Base-by-base conservation (phyloP, 1,139 yeast species). In the Taphrina flavorubra region DNA sequence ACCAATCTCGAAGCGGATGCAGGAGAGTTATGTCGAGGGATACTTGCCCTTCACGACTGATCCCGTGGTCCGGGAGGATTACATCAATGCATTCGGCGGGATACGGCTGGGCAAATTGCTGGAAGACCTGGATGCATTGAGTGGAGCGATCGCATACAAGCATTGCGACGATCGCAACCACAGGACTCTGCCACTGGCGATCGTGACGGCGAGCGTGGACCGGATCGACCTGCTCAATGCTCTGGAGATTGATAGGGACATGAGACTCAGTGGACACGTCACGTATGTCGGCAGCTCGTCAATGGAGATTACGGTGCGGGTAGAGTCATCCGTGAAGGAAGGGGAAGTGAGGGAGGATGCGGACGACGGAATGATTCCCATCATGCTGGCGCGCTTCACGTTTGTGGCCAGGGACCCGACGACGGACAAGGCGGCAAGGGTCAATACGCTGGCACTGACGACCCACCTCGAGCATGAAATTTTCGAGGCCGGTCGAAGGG, bases 211-310 rank as follows among this genome's bases (percentile, higher is more conserved):
- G 14, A 40, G 51, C 18, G 97, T 92, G 47, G 97, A 92, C 79
- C 82, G 97, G 72, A 90, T 92, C 74, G 90, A 90, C 77, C 88
- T 92, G 87, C 86, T 91, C 71, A 89, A 89, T 77, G 87, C 91
- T 72, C 86, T 92, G 57, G 97, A 91, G 75, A 91, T 88, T 74
- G 86, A 92, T 72, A 82, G 83, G 70, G 85, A 87, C 72, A 88
- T 92, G 75, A 83, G 90, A 37, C 80, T 92, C 72, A 92, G 95
- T 44, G 98, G 98, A 16, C 82, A 87, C 61, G 97, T 91, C 51
- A 88, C 96, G 14, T 92, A 97, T 92, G 91, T 97, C 0, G 98
- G 98, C 68, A 82, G 90, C 71, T 89, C 96, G 0, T 90, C 97
- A 0, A 92, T 92, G 97, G 97, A 92, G 79, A 92, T 92, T 75